phyloP scores from a whole-genome alignment of 176 grass and related monocot species.

The Pontederia paniculata region DNA sequence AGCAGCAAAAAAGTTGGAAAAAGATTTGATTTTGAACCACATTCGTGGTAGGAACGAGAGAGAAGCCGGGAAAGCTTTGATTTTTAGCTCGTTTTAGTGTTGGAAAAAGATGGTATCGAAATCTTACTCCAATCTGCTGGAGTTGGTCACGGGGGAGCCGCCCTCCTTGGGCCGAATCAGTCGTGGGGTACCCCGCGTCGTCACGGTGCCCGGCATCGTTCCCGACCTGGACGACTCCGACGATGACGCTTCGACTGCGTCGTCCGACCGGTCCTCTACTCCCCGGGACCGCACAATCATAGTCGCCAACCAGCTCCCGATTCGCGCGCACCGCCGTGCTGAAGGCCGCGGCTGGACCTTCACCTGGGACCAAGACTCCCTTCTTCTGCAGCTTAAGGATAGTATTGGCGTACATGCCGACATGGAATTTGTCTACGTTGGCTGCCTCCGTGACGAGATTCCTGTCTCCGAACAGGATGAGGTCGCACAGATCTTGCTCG shows the following conservation, averaged over 20 bases:
- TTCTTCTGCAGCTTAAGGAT: constrained; percentile 72
- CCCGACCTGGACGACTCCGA: constrained; percentile 43
- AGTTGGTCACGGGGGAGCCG: constrained; percentile 65
- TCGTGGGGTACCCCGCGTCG: constrained; percentile 60
- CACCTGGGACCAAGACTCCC: constrained; percentile 86
- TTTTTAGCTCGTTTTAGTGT: too few relatives aligned
- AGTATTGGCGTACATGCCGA: constrained; percentile 20
- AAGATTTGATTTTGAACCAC: too few relatives aligned
- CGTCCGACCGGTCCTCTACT: constrained; percentile 34
- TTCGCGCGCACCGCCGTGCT: constrained; percentile 32
- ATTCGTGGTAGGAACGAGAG: too few relatives aligned
- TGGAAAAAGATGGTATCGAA: constrained; percentile 55
- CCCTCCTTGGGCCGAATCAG: constrained; percentile 46
- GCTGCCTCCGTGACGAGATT: constrained; percentile 76
- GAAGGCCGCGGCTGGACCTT: constrained; percentile 47
- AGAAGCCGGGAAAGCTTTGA: too few relatives aligned
- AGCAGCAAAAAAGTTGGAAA: too few relatives aligned
- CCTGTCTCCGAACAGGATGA: constrained; percentile 52
- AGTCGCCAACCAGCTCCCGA: constrained; percentile 84
- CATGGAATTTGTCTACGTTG: constrained; percentile 91
- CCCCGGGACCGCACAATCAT: constrained; percentile 72
- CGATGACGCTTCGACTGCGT: constrained; percentile 80
- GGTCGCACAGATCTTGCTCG: constrained; percentile 73
- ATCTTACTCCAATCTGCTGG: constrained; percentile 84
- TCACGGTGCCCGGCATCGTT: constrained; percentile 61